A percentile compares a stretch with the other conserved stretches of the same genome.
These are phyloP conservation scores for Penicillium canariense DNA, from an alignment of 495 filamentous ascomycete species.

Conservation along the genomic window DNA sequence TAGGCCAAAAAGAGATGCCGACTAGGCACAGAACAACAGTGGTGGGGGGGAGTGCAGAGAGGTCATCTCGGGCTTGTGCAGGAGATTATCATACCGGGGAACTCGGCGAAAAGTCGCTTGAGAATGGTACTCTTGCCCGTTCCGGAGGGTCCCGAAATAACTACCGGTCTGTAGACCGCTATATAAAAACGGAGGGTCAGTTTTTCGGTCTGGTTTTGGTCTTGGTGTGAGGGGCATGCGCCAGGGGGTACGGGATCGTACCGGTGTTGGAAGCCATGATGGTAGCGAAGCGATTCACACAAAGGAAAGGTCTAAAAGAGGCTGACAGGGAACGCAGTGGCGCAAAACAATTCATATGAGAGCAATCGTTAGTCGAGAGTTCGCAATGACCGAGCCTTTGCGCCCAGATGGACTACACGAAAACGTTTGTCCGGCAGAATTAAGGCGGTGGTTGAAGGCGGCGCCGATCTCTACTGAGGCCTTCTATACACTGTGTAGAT, in stretches of 20 bases:
- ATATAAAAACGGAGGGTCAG: constrained; percentile 14
- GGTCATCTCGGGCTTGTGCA: constrained; percentile 62
- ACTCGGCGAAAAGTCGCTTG: constrained; percentile 63
- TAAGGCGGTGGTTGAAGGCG: constrained; percentile 10
- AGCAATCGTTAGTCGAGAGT: background rate
- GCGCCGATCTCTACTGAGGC: constrained; percentile 8
- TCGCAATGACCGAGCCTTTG: background rate
- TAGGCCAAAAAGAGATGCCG: too few relatives aligned
- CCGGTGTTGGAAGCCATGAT: constrained; percentile 34
- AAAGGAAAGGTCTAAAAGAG: background rate
- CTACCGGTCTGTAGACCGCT: constrained; percentile 61
- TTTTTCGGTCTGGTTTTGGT: background rate
- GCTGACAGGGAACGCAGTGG: constrained; percentile 11
- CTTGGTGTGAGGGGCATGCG: background rate
- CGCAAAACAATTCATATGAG: constrained; percentile 25
- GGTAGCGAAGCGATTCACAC: constrained; percentile 2
- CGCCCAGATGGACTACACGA: constrained; percentile 1
- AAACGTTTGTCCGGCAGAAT: constrained; percentile 20
- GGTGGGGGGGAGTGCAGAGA: background rate
- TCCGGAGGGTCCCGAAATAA: constrained; percentile 84
- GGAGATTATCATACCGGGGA: constrained; percentile 75
- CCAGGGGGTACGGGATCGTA: constrained; percentile 8
- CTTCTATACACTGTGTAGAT: constrained; percentile 16
- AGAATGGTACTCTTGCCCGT: constrained; percentile 88
- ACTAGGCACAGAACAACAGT: too few relatives aligned